Percentiles rank a stretch among this genome's conserved stretches.
phyloP scores from a whole-genome alignment of 2,329 filamentous ascomycete genomes.

The Cladophialophora psammophila region DNA sequence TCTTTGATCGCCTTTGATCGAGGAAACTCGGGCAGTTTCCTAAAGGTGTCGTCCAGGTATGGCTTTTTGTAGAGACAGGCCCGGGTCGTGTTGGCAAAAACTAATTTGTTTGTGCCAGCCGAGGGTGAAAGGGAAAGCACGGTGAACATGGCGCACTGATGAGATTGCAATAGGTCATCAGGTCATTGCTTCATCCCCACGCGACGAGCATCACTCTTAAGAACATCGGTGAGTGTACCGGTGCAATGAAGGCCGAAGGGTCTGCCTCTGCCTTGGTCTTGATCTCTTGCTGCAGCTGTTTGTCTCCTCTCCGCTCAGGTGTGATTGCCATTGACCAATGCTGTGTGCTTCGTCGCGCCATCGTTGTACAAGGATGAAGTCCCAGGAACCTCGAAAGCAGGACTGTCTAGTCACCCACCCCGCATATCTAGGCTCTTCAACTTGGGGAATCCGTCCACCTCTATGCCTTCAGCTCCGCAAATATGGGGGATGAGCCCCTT shows the following conservation, averaged over 20 bases:
- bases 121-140: background rate
- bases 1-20: background rate
- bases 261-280: background rate
- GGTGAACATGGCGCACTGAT: background rate
- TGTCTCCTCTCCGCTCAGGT: background rate
- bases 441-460: too few species aligned
- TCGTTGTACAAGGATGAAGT: background rate
- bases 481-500: slow-evolving; percentile 20
- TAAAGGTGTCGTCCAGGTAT: background rate
- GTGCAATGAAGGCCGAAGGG: background rate
- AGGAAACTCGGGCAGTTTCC: background rate
- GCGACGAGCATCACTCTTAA: background rate
- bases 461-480: slow-evolving; percentile 1
- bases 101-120: background rate
- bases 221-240: background rate
- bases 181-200: background rate
- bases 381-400: background rate
- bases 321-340: background rate
- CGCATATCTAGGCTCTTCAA: background rate
- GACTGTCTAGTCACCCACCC: background rate
- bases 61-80: background rate
- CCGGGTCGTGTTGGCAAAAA: background rate
- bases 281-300: background rate
- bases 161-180: background rate
- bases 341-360: background rate